These are phyloP conservation scores for Colletotrichum costaricense DNA, from an alignment of 2,329 filamentous ascomycete genomes.

Conservation along the genomic window DNA sequence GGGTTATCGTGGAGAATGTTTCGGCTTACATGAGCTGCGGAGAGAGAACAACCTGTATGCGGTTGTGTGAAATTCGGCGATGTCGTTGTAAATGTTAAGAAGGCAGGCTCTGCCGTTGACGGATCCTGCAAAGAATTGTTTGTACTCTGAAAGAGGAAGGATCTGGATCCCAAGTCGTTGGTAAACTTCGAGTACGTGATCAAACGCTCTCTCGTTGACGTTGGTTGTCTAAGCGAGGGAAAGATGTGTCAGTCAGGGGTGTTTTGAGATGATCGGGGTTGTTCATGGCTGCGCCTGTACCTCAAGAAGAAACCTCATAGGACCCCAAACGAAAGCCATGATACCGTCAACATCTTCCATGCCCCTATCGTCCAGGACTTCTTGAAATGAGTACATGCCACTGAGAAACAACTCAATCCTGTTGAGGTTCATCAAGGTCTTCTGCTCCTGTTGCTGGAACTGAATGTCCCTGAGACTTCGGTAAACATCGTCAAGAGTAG, in stretches of 20 bases:
- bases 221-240: conserved; percentile 4
- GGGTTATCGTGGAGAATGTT: too few species aligned
- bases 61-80: conserved; percentile 17
- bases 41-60: conserved; percentile 27
- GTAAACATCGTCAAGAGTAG: conserved; percentile 37
- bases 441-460: conserved; percentile 39
- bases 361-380: background rate
- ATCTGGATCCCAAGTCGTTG: conserved; percentile 22
- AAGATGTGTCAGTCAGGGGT: background rate
- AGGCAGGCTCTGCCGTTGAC: conserved; percentile 3
- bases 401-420: conserved; percentile 41
- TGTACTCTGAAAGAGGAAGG: background rate
- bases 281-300: background rate
- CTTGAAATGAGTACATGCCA: conserved; percentile 38
- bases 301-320: conserved; percentile 40
- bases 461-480: conserved; percentile 40
- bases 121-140: background rate
- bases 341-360: conserved; percentile 32
- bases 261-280: background rate
- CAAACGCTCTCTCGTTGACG: conserved; percentile 27
- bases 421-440: conserved; percentile 42
- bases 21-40: conserved; percentile 11
- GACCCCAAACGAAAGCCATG: conserved; percentile 44
- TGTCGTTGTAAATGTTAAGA: conserved; percentile 20
- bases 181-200: conserved; percentile 33